These are phyloP conservation scores for Hypoxylon intermedium DNA, from an alignment of 495 filamentous ascomycete genomes.

Conservation along the genomic window DNA sequence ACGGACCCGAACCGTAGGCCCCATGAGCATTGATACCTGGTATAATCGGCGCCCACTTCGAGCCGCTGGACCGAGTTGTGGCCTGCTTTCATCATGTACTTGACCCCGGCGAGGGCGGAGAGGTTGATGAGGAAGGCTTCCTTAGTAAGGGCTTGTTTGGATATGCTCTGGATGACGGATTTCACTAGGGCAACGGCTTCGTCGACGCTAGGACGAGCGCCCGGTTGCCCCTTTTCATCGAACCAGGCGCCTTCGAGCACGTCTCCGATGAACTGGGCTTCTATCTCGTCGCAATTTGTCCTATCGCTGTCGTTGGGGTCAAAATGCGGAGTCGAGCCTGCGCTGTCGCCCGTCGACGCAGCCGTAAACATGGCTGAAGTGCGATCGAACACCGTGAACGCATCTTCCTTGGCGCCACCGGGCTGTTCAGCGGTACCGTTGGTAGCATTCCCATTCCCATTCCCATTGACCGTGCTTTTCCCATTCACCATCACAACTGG, in stretches of 20 bases:
- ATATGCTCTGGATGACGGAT: conserved; percentile 54
- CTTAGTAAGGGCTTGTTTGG: conserved; percentile 48
- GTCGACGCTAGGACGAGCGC: conserved; percentile 51
- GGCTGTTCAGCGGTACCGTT: conserved; percentile 11
- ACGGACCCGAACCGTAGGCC: conserved; percentile 54
- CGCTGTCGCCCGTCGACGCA: conserved; percentile 13
- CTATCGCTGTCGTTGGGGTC: conserved; percentile 44
- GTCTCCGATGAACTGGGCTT: conserved; percentile 53
- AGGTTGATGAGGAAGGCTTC: conserved; percentile 63
- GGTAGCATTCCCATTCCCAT: conserved; percentile 11
- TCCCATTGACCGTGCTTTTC: conserved; percentile 42
- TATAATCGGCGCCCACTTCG: conserved; percentile 45
- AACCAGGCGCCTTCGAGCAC: conserved; percentile 54
- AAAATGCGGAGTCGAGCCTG: conserved; percentile 29
- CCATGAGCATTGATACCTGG: conserved; percentile 55
- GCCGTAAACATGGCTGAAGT: conserved; percentile 33
- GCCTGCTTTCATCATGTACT: conserved; percentile 48
- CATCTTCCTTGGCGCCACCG: conserved; percentile 28
- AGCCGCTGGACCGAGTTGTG: conserved; percentile 48
- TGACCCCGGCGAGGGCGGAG: conserved; percentile 56
- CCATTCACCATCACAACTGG: conserved; percentile 72
- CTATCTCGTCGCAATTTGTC: conserved; percentile 56
- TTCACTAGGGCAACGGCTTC: conserved; percentile 56
- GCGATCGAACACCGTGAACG: conserved; percentile 37
- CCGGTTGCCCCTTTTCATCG: conserved; percentile 43